A percentile compares a stretch with the other conserved stretches of the same genome.
Conservation (phyloP, 768 basidiomycete species). For the Boletellus sp. region DNA sequence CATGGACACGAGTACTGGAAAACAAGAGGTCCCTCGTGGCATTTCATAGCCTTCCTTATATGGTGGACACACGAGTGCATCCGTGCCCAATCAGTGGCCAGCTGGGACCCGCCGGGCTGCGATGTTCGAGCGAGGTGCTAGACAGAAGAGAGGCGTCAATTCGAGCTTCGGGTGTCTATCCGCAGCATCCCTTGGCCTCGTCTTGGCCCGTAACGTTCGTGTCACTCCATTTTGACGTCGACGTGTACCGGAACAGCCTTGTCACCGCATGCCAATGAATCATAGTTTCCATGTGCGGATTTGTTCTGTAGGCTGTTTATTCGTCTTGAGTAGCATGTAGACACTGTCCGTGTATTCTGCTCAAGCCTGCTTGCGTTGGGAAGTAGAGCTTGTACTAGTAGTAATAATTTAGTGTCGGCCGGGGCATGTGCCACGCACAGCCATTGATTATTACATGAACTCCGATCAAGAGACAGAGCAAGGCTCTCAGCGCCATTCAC, state of each 20-base stretch:
- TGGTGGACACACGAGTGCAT: neutral
- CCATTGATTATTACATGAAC: constrained; percentile 23
- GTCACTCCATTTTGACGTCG: neutral
- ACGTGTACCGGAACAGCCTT: no score
- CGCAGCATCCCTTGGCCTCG: neutral
- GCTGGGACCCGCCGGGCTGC: neutral
- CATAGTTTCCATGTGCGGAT: neutral
- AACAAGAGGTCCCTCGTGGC: neutral
- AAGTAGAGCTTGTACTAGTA: no score
- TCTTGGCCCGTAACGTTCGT: neutral
- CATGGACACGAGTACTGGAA: no score
- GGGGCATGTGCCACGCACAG: constrained; percentile 7
- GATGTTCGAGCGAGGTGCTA: neutral
- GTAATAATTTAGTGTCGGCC: no score
- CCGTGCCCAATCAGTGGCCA: neutral
- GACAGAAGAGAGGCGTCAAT: neutral
- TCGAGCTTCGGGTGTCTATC: neutral
- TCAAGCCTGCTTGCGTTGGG: no score
- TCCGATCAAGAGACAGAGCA: constrained; percentile 6
- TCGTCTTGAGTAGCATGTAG: neutral
- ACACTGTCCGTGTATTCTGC: no score
- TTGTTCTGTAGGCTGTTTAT: neutral
- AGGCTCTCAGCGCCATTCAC: constrained; percentile 8
- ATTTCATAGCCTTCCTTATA: constrained; percentile 21
- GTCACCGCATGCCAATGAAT: neutral